Base-by-base conservation (phyloP, 2,329 filamentous ascomycete genomes). In the Rhynchosporium secalis region DNA sequence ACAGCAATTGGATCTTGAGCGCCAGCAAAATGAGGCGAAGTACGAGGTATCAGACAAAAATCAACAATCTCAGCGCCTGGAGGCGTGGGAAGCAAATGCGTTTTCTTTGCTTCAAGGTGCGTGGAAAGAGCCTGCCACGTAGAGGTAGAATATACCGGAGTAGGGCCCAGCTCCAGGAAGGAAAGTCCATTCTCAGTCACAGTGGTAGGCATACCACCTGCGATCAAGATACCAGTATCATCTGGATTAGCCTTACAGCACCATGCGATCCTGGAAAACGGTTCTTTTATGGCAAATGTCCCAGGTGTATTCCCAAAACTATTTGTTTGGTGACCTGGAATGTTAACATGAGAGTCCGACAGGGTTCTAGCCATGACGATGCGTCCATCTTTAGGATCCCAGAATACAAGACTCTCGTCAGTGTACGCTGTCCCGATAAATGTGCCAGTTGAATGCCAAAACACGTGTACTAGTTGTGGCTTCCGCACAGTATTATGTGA, bases 231-330 rank as follows among this genome's bases (percentile, higher is more conserved):
- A 1, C 88, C 94, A 20, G 92, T 98, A 71, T 99, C 94, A 71
- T 99, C 95, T 0, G 92, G 89, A 72, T 98, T 96, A 63, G 88
- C 83, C 74, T 97, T 97, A 62, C 91, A 94, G 76, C 95, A 99
- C 95, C 95, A 99, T 1, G 87, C 84, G 61, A 98, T 86, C 65
- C 87, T 87, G 64, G 86, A 85, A 64, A 94, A 89, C 0, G 92
- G 91, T 60, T 91, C 88, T 65, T 90, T 88, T 13, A 88, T 76
- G 15, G 81, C 81, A 47, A 86, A 78, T 0, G 80, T 80, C 1
- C 80, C 81, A 3, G 81, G 76, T 0, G 75, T 70, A n/a, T 75
- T 77, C 6, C 76, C 75, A 36, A 75, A 75, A 61, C 73, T 77
- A 28, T 75, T 78, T 70, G 63, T 49, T 31, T 63, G 38, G 13